phyloP scores from a whole-genome alignment of 2,329 filamentous ascomycete species.

The Balansia obtecta region DNA sequence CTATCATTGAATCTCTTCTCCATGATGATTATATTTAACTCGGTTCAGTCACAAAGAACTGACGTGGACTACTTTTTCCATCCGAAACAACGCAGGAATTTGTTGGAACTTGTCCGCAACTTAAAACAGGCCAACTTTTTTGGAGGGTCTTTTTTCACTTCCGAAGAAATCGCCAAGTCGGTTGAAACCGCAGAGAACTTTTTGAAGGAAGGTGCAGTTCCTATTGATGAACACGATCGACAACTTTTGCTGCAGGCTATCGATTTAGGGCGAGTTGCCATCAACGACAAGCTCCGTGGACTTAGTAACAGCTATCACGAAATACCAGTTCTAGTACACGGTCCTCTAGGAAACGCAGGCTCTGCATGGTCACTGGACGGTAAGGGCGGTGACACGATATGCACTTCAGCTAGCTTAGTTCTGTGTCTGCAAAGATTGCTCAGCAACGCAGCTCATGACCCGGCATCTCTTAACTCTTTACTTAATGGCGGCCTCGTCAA shows the following conservation, averaged over 20 bases:
- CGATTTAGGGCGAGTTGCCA: slow-evolving; percentile 45
- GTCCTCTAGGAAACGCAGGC: slow-evolving; percentile 51
- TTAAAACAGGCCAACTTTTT: slow-evolving; percentile 78
- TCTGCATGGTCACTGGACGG: slow-evolving; percentile 56
- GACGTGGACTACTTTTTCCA: slow-evolving; percentile 88
- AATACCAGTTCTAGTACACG: slow-evolving; percentile 58
- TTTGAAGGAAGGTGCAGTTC: slow-evolving; percentile 45
- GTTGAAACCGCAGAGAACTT: slow-evolving; percentile 58
- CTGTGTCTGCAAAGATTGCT: slow-evolving; percentile 39
- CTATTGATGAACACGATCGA: slow-evolving; percentile 49
- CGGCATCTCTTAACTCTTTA: slow-evolving; percentile 32
- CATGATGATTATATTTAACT: slow-evolving; percentile 73
- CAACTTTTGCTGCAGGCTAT: slow-evolving; percentile 51
- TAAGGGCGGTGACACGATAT: slow-evolving; percentile 34
- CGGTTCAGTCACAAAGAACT: slow-evolving; percentile 72
- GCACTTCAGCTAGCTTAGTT: slow-evolving; percentile 38
- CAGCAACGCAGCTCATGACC: slow-evolving; percentile 29
- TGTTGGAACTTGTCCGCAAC: slow-evolving; percentile 62
- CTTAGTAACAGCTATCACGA: slow-evolving; percentile 61
- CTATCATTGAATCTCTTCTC: slow-evolving; percentile 75
- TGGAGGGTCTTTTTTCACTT: slow-evolving; percentile 62
- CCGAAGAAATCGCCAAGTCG: slow-evolving; percentile 48
- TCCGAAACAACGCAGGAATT: slow-evolving; percentile 51
- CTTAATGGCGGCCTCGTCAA: slow-evolving; percentile 33
- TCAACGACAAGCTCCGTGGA: slow-evolving; percentile 49